Evolutionary conservation across 148 eudicot species (phyloP).

Genomic region (Rhododendron ovatum): DNA sequence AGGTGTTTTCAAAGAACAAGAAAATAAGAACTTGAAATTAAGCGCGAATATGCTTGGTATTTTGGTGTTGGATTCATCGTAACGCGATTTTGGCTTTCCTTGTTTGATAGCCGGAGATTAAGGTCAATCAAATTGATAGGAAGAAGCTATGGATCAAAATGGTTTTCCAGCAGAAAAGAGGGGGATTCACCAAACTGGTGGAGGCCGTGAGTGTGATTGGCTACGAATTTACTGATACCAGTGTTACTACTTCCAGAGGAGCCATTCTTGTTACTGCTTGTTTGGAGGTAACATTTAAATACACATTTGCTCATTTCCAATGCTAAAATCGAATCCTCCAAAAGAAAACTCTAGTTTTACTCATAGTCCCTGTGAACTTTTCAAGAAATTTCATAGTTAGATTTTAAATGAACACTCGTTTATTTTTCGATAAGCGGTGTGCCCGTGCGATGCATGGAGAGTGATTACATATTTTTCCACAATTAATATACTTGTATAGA

Average conservation of each 20-base stretch:
- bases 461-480: neutral
- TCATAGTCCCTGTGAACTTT: neutral
- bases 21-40: neutral
- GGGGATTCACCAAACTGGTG: constrained; percentile 50
- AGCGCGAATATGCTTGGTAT: neutral
- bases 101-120: constrained; percentile 54
- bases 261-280: constrained; percentile 58
- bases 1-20: neutral
- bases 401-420: neutral
- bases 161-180: constrained; percentile 48
- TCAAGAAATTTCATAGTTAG: neutral
- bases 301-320: neutral
- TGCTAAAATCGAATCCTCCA: too few relatives aligned
- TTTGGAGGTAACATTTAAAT: constrained; percentile 48
- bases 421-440: neutral
- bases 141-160: constrained; percentile 74
- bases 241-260: constrained; percentile 53
- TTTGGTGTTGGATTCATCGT: neutral
- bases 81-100: neutral
- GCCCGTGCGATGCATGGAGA: neutral
- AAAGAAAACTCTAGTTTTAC: too few relatives aligned
- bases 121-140: constrained; percentile 43
- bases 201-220: constrained; percentile 59
- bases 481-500: too few relatives aligned
- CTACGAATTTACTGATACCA: constrained; percentile 48